Evolutionary conservation across 257 asterid species (phyloP).

Genomic region (Thymus mandschuricus): DNA sequence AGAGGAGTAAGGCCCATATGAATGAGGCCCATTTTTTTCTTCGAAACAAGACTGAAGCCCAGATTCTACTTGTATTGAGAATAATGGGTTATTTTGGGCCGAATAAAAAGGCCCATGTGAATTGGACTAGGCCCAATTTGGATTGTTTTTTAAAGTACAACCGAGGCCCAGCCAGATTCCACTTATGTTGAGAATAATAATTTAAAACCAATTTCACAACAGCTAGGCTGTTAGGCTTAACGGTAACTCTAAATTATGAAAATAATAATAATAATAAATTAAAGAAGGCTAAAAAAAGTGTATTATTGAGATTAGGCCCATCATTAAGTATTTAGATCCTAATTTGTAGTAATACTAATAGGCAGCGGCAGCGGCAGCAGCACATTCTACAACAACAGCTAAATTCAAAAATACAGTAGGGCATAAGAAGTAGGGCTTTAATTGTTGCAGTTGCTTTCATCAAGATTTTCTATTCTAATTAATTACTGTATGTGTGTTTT

Average conservation of each 20-base stretch:
- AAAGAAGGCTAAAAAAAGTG: conserved; percentile 9
- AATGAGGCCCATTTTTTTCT: too few relatives aligned
- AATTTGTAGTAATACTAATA: conserved; percentile 19
- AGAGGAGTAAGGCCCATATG: too few relatives aligned
- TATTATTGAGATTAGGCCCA: conserved; percentile 25
- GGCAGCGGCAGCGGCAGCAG: conserved; percentile 35
- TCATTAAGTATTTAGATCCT: conserved; percentile 16
- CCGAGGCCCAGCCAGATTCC: too few relatives aligned
- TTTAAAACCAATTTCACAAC: neutral
- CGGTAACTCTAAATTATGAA: conserved; percentile 14
- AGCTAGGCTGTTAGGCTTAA: neutral
- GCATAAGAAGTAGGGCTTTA: conserved; percentile 3
- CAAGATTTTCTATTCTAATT: neutral
- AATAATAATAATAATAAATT: neutral
- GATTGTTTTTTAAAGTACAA: too few relatives aligned
- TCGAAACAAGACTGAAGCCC: too few relatives aligned
- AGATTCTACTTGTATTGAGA: too few relatives aligned
- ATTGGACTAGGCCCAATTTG: too few relatives aligned
- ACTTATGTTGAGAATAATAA: neutral
- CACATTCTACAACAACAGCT: neutral
- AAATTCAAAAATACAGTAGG: neutral
- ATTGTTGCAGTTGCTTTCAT: neutral
- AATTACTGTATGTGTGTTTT: too few relatives aligned
- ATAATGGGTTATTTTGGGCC: too few relatives aligned
- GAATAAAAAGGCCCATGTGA: too few relatives aligned